Percentiles rank a stretch among this genome's conserved stretches.
Evolutionary conservation across 345 rosid species (phyloP).

Genomic region (Chamaenerion angustifolium): DNA sequence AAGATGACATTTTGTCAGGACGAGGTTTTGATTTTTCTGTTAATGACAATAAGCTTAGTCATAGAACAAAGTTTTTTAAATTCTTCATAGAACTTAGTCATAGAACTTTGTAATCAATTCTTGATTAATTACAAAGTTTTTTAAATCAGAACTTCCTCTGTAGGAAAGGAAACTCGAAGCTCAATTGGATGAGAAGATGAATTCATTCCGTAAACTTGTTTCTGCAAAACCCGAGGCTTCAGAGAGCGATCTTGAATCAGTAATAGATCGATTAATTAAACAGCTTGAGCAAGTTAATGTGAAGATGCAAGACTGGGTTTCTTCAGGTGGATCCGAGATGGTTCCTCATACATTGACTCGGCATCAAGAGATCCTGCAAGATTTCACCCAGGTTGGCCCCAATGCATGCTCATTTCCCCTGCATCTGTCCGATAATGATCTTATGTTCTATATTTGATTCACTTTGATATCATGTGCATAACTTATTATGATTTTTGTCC

Average conservation of each 20-base stretch:
- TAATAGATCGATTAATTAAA: slow-evolving; percentile 49
- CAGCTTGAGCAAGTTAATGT: slow-evolving; percentile 74
- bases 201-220: slow-evolving; percentile 66
- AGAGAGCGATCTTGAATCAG: slow-evolving; percentile 75
- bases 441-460: too few species aligned
- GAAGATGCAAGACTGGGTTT: slow-evolving; percentile 96
- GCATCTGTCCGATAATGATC: too few species aligned
- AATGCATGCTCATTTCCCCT: too few species aligned
- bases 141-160: background rate
- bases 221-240: slow-evolving; percentile 52
- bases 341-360: slow-evolving; percentile 94
- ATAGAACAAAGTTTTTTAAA: too few species aligned
- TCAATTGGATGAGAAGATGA: slow-evolving; percentile 96
- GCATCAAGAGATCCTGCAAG: slow-evolving; percentile 95
- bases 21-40: too few species aligned
- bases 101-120: too few species aligned
- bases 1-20: too few species aligned
- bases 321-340: slow-evolving; percentile 95
- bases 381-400: slow-evolving; percentile 41
- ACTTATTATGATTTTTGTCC: too few species aligned
- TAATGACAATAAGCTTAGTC: too few species aligned
- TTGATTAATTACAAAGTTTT: too few species aligned
- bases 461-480: too few species aligned
- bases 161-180: slow-evolving; percentile 97
- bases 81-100: too few species aligned